A percentile compares a stretch with the other conserved stretches of the same genome.
phyloP scores from a whole-genome alignment of 805 yeast genomes.

The Yarrowia keelungensis region DNA sequence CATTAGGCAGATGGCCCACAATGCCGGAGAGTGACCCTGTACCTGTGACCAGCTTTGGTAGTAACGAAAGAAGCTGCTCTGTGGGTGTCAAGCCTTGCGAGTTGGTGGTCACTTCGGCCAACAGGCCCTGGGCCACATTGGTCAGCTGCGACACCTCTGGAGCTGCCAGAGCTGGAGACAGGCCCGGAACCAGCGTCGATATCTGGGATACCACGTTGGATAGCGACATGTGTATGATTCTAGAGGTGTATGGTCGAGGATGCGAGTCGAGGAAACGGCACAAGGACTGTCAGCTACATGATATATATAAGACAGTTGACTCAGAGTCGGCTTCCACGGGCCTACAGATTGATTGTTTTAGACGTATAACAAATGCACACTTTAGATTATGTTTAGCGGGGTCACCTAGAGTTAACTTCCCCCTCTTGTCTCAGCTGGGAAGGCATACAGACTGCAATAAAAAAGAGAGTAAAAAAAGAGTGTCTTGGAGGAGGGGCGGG shows the following conservation, averaged over 20 bases:
- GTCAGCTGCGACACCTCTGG: conserved; percentile 10
- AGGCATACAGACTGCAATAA: conserved; percentile 1
- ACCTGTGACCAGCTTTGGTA: conserved; percentile 20
- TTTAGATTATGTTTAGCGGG: conserved; percentile 23
- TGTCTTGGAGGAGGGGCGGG: not conserved
- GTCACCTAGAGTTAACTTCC: conserved; percentile 24
- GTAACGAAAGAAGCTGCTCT: conserved; percentile 2
- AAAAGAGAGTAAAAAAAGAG: not conserved
- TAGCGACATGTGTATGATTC: conserved; percentile 3
- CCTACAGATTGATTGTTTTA: conserved; percentile 13
- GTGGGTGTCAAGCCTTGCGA: conserved; percentile 6
- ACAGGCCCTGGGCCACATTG: not conserved
- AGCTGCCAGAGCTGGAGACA: conserved; percentile 6
- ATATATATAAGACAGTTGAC: conserved; percentile 26
- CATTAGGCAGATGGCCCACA: not conserved
- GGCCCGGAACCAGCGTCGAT: conserved; percentile 6
- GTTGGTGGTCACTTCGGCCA: not conserved
- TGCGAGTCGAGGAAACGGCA: not conserved
- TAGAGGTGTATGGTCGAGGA: not conserved
- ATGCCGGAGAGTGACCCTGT: conserved; percentile 7
- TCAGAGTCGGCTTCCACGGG: conserved; percentile 8
- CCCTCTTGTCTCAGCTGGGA: conserved; percentile 17
- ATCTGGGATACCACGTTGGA: conserved; percentile 2
- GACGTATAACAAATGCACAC: conserved; percentile 2
- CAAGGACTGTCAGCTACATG: not conserved